Evolutionary conservation across 768 basidiomycete species (phyloP).

Genomic region (Russula griseocarnosa): DNA sequence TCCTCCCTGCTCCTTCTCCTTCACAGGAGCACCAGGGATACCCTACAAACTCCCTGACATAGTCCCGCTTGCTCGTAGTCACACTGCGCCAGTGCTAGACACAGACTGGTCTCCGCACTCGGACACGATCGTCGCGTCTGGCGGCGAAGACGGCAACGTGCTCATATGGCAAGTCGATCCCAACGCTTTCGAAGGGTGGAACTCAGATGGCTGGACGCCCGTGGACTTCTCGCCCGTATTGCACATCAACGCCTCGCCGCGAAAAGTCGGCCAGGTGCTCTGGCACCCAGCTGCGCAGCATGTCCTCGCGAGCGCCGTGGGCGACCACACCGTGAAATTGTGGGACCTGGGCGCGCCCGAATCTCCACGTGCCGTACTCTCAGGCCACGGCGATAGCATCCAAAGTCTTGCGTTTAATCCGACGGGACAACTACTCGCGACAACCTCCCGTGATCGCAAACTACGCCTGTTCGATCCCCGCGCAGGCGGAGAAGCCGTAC

Average conservation of each 20-base stretch:
- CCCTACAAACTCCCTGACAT: conserved; percentile 86
- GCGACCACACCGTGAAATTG: conserved; percentile 81
- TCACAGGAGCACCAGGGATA: conserved; percentile 49
- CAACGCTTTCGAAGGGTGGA: conserved; percentile 76
- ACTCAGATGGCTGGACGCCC: conserved; percentile 74
- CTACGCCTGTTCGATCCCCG: conserved; percentile 90
- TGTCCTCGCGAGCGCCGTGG: conserved; percentile 76
- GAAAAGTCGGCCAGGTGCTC: conserved; percentile 90
- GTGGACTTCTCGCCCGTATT: conserved; percentile 82
- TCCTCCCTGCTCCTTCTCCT: conserved; percentile 83
- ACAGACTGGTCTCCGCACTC: conserved; percentile 97
- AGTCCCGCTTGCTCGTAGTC: conserved; percentile 85
- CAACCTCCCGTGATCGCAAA: conserved; percentile 88
- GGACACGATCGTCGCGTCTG: conserved; percentile 72
- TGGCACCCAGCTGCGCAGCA: conserved; percentile 91
- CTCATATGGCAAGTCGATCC: conserved; percentile 49
- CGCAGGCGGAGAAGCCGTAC: conserved; percentile 73
- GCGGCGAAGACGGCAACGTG: conserved; percentile 81
- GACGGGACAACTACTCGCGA: conserved; percentile 50
- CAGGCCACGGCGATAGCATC: conserved; percentile 82
- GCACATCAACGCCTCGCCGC: conserved; percentile 69
- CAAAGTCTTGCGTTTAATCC: conserved; percentile 81
- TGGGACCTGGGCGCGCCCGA: conserved; percentile 81
- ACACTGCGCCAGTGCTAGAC: conserved; percentile 82
- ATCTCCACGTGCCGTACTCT: conserved; percentile 53